Conservation (phyloP, 306 rosid species). For the Malus orientalis region DNA sequence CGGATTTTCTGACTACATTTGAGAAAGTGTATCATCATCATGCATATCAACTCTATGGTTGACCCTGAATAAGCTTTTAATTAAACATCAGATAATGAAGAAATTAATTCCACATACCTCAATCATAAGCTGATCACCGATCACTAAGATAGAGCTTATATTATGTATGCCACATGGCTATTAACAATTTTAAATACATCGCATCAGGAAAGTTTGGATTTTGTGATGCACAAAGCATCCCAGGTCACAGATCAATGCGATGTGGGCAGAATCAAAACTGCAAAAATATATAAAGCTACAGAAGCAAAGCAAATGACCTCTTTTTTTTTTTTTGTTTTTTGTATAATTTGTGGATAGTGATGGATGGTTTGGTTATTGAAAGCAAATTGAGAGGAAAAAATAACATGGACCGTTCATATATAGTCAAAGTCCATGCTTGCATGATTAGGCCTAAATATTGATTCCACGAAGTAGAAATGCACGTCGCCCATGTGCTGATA, state of each 20-base stretch:
- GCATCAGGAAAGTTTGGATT: not conserved
- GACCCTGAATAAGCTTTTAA: no score
- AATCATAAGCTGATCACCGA: not conserved
- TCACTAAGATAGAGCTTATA: not conserved
- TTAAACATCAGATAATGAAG: no score
- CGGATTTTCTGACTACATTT: not conserved
- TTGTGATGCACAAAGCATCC: not conserved
- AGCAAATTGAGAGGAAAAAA: not conserved
- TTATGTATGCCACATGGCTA: not conserved
- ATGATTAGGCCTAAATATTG: no score
- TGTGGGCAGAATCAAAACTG: not conserved
- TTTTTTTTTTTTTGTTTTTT: not conserved
- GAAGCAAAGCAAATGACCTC: not conserved
- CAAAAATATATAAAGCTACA: not conserved
- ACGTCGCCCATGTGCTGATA: constrained; percentile 1
- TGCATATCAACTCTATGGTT: no score
- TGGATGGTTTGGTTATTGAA: not conserved
- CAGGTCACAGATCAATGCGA: not conserved
- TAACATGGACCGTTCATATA: not conserved
- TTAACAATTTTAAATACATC: no score
- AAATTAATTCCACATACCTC: no score
- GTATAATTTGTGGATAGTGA: not conserved
- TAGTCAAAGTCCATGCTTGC: not conserved
- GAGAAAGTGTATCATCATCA: not conserved
- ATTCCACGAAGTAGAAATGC: not conserved